Evolutionary conservation across 495 filamentous ascomycete species (phyloP), one percentile per base, ranked within the genome.

Genomic region (Penicillium cataractarum): DNA sequence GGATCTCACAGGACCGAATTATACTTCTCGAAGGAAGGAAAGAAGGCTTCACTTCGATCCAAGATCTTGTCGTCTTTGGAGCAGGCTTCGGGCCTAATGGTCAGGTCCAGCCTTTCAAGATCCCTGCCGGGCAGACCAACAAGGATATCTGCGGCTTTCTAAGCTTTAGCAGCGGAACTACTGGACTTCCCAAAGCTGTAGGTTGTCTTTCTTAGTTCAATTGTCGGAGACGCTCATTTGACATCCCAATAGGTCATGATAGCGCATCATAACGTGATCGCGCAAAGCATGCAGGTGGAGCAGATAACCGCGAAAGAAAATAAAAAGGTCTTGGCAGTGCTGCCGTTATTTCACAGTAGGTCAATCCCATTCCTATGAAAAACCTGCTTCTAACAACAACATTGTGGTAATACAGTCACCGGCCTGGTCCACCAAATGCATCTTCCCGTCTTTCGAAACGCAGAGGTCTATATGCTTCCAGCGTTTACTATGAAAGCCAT

Each of bases 401-500:
- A 0, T n/a, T 29, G 19, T 26, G 29, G 39, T 7, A 69, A 71
- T 66, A 72, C 74, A 70, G 70, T 80, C 55, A 83, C 84, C 33
- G 82, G 83, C n/a, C 75, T 89, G 49, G 80, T 84, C 15, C 84
- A 89, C 71, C 79, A 77, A 44, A 77, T 90, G 48, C 81, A 90
- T 62, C 77, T 89, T 13, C 83, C 87, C 6, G 62, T 87, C 26
- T 70, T 84, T 42, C 64, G 86, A 22, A 89, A 88, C 58, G 72
- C 80, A 6, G 79, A 83, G 24, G 83, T 87, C 22, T 84, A 80
- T 68, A 84, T 88, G 76, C 82, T 90, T 54, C 82, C 84, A 0
- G 58, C 70, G 1, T 90, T 89, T 73, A 84, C 78, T 24, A 83
- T 89, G 71, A 70, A 82, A 40, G 55, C 58, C 22, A 84, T 91